Conservation (phyloP, 352 stramenopile species). For the Globisporangium parvum region DNA sequence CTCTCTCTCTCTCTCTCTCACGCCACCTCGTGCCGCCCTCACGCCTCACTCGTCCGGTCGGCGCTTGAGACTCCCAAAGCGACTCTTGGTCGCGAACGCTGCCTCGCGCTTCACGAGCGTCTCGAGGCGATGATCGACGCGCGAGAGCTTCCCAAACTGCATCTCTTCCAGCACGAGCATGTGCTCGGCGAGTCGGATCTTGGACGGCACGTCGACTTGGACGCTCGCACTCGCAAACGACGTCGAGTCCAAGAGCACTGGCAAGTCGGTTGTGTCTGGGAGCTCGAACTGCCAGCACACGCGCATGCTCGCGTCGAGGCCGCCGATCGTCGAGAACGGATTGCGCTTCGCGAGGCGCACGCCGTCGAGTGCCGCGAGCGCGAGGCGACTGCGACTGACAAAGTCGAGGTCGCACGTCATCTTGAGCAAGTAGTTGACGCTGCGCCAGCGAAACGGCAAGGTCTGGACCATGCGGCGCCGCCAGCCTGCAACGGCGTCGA, state of each 20-base stretch:
- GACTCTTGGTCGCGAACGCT: constrained; percentile 42
- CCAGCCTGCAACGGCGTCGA: constrained; percentile 60
- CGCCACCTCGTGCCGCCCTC: neutral
- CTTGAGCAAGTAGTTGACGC: constrained; percentile 61
- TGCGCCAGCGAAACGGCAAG: constrained; percentile 51
- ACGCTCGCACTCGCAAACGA: constrained; percentile 26
- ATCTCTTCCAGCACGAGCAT: constrained; percentile 56
- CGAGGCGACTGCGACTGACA: constrained; percentile 57
- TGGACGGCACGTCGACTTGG: constrained; percentile 32
- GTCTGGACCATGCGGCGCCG: constrained; percentile 50
- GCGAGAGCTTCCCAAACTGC: constrained; percentile 33
- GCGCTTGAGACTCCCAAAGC: constrained; percentile 25
- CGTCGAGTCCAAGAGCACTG: constrained; percentile 48
- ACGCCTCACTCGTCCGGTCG: neutral
- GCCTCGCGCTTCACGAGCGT: constrained; percentile 54
- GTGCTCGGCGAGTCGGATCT: constrained; percentile 48
- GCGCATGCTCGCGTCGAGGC: constrained; percentile 57
- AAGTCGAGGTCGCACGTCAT: constrained; percentile 72
- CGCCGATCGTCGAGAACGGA: constrained; percentile 65
- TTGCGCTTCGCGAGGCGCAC: constrained; percentile 50
- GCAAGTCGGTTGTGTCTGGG: constrained; percentile 44
- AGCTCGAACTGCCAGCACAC: constrained; percentile 48
- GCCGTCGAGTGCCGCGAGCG: constrained; percentile 46
- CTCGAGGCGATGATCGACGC: constrained; percentile 36
- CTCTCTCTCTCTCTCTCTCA: no score